Percentiles rank a stretch among this genome's conserved stretches.
Evolutionary conservation across 192 early-diverging fungal species (phyloP).

Genomic region (Umbelopsis isabellina): DNA sequence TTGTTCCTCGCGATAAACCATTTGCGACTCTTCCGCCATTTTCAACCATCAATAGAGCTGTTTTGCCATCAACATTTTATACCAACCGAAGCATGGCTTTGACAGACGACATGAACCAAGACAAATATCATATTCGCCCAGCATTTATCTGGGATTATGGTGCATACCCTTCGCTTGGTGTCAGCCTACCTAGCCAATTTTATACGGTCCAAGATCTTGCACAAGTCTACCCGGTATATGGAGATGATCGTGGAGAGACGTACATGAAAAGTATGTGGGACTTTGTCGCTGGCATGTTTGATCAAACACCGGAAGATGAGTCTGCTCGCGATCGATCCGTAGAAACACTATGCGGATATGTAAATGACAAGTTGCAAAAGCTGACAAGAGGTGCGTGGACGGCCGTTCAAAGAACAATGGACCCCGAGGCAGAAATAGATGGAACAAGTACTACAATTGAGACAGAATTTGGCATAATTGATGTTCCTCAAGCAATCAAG

Average conservation of each 20-base stretch:
- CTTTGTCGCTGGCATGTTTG: conserved; percentile 47
- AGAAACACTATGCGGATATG: conserved; percentile 26
- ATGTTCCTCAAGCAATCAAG: conserved; percentile 23
- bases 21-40: conserved; percentile 41
- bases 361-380: conserved; percentile 41
- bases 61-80: conserved; percentile 37
- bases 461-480: conserved; percentile 28
- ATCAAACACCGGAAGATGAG: conserved; percentile 9
- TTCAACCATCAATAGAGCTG: conserved; percentile 40
- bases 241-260: conserved; percentile 62
- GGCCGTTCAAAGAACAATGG: conserved; percentile 19
- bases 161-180: conserved; percentile 28
- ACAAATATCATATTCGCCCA: conserved; percentile 33
- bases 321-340: conserved; percentile 36
- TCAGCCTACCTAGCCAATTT: conserved; percentile 26
- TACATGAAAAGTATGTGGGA: conserved; percentile 58
- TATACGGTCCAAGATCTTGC: conserved; percentile 39
- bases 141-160: conserved; percentile 36
- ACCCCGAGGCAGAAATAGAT: background rate
- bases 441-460: background rate
- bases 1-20: conserved; percentile 21
- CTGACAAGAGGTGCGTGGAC: conserved; percentile 48
- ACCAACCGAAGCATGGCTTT: conserved; percentile 14
- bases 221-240: conserved; percentile 58
- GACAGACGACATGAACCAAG: conserved; percentile 32